Percentiles rank a stretch among this genome's conserved stretches.
Evolutionary conservation across 2,329 filamentous ascomycete genomes (phyloP).

Genomic region (Chrysosporium keratinophilum): DNA sequence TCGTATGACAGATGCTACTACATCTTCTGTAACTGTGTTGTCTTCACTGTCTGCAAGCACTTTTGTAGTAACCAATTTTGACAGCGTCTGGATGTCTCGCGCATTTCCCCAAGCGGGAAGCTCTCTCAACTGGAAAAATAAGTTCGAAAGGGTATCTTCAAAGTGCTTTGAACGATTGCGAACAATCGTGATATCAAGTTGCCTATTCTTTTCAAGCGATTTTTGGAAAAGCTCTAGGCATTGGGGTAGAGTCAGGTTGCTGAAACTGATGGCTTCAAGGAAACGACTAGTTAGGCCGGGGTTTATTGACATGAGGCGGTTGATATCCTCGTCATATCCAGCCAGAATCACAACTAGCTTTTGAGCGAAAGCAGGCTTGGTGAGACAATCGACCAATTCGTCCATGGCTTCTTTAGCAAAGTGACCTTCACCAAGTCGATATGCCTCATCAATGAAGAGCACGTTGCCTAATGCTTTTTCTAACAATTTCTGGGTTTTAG

Average conservation of each 20-base stretch:
- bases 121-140: slow-evolving; percentile 29
- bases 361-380: slow-evolving; percentile 47
- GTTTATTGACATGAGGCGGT: slow-evolving; percentile 51
- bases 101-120: slow-evolving; percentile 52
- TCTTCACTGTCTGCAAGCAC: slow-evolving; percentile 13
- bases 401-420: slow-evolving; percentile 50
- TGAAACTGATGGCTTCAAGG: slow-evolving; percentile 51
- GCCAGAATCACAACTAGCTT: slow-evolving; percentile 59
- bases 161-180: slow-evolving; percentile 4
- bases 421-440: slow-evolving; percentile 48
- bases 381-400: slow-evolving; percentile 44
- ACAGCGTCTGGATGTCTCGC: slow-evolving; percentile 50
- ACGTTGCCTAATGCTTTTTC: slow-evolving; percentile 56
- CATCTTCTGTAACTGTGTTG: neutral
- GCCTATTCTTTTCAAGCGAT: slow-evolving; percentile 23
- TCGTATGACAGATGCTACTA: neutral
- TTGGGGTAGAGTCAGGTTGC: slow-evolving; percentile 33
- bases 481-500: slow-evolving; percentile 51
- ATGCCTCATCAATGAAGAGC: slow-evolving; percentile 63
- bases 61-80: slow-evolving; percentile 41
- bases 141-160: neutral
- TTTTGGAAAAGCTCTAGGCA: slow-evolving; percentile 40
- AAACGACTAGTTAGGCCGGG: slow-evolving; percentile 56
- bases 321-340: slow-evolving; percentile 58
- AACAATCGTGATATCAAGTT: neutral